phyloP scores from a whole-genome alignment of 345 rosid species.

The Heritiera littoralis region DNA sequence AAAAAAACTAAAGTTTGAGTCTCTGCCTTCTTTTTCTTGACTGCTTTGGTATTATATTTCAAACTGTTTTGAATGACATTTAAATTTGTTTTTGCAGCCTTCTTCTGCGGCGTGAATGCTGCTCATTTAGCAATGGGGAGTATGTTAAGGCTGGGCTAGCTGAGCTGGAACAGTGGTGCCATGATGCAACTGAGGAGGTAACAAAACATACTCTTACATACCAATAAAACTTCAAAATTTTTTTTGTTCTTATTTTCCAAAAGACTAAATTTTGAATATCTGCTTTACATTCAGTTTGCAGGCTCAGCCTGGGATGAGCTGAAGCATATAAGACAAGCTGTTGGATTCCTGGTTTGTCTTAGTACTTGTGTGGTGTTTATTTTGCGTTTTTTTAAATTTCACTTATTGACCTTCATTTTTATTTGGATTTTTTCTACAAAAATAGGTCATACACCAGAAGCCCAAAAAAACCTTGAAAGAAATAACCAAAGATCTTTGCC shows the following conservation, averaged over 20 bases:
- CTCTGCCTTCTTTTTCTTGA: slow-evolving; percentile 20
- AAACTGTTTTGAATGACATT: background rate
- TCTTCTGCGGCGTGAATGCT: slow-evolving; percentile 92
- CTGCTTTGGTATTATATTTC: slow-evolving; percentile 13
- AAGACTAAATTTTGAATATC: slow-evolving; percentile 21
- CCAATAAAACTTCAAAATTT: background rate
- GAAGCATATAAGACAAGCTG: slow-evolving; percentile 96
- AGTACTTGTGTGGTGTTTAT: slow-evolving; percentile 5
- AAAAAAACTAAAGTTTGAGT: background rate
- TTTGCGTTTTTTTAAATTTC: background rate
- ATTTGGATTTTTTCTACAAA: slow-evolving; percentile 18
- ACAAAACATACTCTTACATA: background rate
- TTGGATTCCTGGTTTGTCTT: slow-evolving; percentile 84
- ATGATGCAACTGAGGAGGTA: slow-evolving; percentile 79
- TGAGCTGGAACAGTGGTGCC: slow-evolving; percentile 90
- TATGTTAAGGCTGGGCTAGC: slow-evolving; percentile 90
- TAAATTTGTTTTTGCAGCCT: slow-evolving; percentile 56
- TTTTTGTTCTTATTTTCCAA: slow-evolving; percentile 17
- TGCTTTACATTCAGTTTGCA: slow-evolving; percentile 55
- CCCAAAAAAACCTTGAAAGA: slow-evolving; percentile 88
- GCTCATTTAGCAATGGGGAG: slow-evolving; percentile 98
- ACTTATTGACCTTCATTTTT: background rate
- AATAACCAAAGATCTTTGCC: slow-evolving; percentile 92
- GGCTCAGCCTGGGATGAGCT: slow-evolving; percentile 93
- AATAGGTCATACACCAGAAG: slow-evolving; percentile 92